Evolutionary conservation across 768 basidiomycete genomes (phyloP).

Genomic region (Termitomyces sp.): DNA sequence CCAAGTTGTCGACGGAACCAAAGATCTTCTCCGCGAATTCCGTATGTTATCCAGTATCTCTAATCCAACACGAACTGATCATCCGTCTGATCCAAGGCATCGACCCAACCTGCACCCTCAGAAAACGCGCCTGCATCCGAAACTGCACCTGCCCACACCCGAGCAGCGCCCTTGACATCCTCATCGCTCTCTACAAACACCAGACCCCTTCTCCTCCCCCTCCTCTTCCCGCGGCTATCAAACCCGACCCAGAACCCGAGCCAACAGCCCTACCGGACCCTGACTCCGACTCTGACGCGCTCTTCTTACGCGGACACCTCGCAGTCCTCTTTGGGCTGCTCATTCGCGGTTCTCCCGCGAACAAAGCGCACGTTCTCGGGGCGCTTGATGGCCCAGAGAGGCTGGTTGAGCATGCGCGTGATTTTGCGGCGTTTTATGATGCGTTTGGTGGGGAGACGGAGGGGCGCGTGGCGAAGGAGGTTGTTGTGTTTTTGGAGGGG

Average conservation of each 20-base stretch:
- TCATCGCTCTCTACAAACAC: constrained; percentile 48
- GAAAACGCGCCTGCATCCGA: constrained; percentile 45
- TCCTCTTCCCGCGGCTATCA: constrained; percentile 17
- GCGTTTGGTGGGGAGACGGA: constrained; percentile 32
- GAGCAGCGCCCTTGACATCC: constrained; percentile 47
- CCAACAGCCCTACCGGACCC: constrained; percentile 24
- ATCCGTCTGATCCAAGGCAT: constrained; percentile 36
- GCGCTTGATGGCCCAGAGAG: constrained; percentile 25
- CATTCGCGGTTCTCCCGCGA: constrained; percentile 38
- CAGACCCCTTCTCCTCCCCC: constrained; percentile 22
- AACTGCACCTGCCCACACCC: constrained; percentile 50
- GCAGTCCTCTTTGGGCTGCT: constrained; percentile 69
- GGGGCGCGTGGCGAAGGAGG: constrained; percentile 42
- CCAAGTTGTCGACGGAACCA: constrained; percentile 52
- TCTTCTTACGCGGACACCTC: constrained; percentile 70
- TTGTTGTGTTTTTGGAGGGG: constrained; percentile 53
- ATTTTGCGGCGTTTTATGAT: constrained; percentile 48
- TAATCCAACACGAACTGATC: neutral
- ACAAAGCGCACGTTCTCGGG: constrained; percentile 35
- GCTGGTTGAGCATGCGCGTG: constrained; percentile 43
- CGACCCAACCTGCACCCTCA: constrained; percentile 48
- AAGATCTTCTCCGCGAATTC: constrained; percentile 42
- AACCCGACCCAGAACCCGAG: constrained; percentile 19
- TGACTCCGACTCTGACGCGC: constrained; percentile 28
- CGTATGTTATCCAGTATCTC: constrained; percentile 52